These are phyloP conservation scores for Penicillium polonicum DNA, from an alignment of 2,329 filamentous ascomycete species.

Conservation along the genomic window DNA sequence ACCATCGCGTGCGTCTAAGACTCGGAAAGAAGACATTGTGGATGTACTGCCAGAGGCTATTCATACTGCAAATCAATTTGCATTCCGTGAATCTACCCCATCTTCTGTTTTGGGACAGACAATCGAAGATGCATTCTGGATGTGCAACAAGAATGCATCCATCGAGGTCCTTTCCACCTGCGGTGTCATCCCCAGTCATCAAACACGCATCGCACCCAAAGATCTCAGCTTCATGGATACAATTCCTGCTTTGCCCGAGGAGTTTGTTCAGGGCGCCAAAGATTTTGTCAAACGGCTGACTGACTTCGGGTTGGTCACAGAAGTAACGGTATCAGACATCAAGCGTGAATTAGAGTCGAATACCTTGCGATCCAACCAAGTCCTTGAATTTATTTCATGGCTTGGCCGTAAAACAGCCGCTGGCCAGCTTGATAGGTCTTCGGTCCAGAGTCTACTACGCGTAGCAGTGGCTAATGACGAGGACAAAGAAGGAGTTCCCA, in stretches of 20 bases:
- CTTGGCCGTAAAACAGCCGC: slow-evolving; percentile 67
- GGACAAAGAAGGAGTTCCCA: slow-evolving; percentile 57
- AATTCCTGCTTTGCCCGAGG: slow-evolving; percentile 80
- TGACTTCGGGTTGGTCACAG: slow-evolving; percentile 80
- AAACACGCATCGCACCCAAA: slow-evolving; percentile 73
- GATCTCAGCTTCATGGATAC: slow-evolving; percentile 77
- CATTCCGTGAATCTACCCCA: slow-evolving; percentile 85
- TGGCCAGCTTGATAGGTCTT: slow-evolving; percentile 70
- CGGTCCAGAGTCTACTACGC: slow-evolving; percentile 69
- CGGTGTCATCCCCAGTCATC: slow-evolving; percentile 79
- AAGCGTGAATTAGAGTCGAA: slow-evolving; percentile 77
- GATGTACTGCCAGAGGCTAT: slow-evolving; percentile 73
- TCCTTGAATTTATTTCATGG: slow-evolving; percentile 83
- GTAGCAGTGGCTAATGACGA: slow-evolving; percentile 63
- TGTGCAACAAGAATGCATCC: slow-evolving; percentile 73
- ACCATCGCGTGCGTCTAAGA: slow-evolving; percentile 44
- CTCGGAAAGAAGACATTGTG: slow-evolving; percentile 63
- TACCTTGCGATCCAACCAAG: slow-evolving; percentile 74
- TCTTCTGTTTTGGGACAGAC: slow-evolving; percentile 78
- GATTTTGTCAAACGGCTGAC: slow-evolving; percentile 77
- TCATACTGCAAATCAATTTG: slow-evolving; percentile 83
- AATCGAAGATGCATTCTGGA: slow-evolving; percentile 96
- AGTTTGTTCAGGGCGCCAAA: slow-evolving; percentile 65
- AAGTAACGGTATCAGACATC: slow-evolving; percentile 84
- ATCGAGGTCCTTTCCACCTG: slow-evolving; percentile 87